These are phyloP conservation scores for Penicillium sp. DNA, from an alignment of 2,329 filamentous ascomycete species.

Conservation along the genomic window DNA sequence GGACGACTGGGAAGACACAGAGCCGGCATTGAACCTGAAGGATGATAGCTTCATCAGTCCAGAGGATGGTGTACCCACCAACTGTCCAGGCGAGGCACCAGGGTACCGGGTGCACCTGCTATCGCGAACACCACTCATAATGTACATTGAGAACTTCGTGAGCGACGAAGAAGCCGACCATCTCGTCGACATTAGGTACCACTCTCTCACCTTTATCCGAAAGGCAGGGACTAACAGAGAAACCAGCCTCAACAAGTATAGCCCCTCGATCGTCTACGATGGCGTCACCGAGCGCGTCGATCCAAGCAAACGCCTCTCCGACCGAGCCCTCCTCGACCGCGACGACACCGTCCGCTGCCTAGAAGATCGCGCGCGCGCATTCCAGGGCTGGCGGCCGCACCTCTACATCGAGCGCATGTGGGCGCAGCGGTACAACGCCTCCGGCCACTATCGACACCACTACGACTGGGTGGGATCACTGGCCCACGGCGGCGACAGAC, in stretches of 20 bases:
- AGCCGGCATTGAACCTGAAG: constrained; percentile 21
- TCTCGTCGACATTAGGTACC: constrained; percentile 51
- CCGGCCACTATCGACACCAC: constrained; percentile 56
- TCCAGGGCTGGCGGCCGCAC: constrained; percentile 57
- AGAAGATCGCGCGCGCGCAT: constrained; percentile 52
- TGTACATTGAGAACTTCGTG: constrained; percentile 56
- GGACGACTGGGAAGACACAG: constrained; percentile 11
- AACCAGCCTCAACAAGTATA: constrained; percentile 45
- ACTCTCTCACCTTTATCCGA: neutral
- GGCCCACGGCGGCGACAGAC: constrained; percentile 39
- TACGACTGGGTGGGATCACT: constrained; percentile 53
- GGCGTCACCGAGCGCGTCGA: constrained; percentile 46
- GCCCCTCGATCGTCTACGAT: constrained; percentile 52
- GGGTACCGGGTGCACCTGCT: constrained; percentile 46
- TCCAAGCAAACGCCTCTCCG: constrained; percentile 49
- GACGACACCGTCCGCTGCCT: constrained; percentile 53
- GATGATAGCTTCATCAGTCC: constrained; percentile 34
- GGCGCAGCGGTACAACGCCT: constrained; percentile 55
- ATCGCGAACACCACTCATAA: constrained; percentile 50
- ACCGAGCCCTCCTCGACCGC: constrained; percentile 46
- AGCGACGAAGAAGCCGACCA: constrained; percentile 46
- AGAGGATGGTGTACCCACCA: constrained; percentile 28
- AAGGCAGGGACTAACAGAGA: neutral
- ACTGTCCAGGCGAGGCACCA: constrained; percentile 24
- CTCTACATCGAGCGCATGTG: constrained; percentile 58